Base-by-base conservation (phyloP, 441 rosid genomes). In the Cnidoscolus chayamansa region DNA sequence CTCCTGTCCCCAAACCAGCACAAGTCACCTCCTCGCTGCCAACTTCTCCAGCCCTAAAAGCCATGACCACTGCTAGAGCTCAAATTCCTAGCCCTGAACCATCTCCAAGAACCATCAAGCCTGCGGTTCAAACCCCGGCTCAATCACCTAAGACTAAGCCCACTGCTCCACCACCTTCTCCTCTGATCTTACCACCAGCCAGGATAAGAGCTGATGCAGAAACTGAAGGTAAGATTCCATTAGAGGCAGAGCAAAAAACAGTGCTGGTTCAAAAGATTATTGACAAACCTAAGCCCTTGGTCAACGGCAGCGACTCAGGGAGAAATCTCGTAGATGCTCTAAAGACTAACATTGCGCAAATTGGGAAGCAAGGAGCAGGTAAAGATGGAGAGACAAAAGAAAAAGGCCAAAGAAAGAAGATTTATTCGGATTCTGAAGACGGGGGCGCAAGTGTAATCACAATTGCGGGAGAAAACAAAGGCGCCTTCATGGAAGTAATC, bases 381-480 rank as follows among this genome's bases (percentile, higher is more conserved):
- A 80, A 72, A 47, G 74, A 67, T 12, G 65, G 16, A 0, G 80
- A 73, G 54, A 66, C 58, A 1, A 78, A 78, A 56, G 78, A 55
- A 63, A 82, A 70, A 56, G 58, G 25, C 31, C 71, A 37, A 30
- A 55, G 56, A 59, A 83, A 85, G 84, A 80, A 80, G 71, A 61
- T 65, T 35, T 51, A 72, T 4, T 81, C 83, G 0, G 90, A 81
- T 32, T 75, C 89, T 1, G 88, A 88, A 12, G 82, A 77, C 60
- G 53, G 15, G 0, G 84, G 84, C 19, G 70, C 80, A 79, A 83
- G 81, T 73, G 76, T 89, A 40, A 84, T 93, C 50, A 90, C 92
- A 65, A 81, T 94, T 63, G 86, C 97, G 11, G 95, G 96, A 10
- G 91, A 91, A 62, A 94, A 94, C 86, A 89, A 80, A 80, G 98